Conservation (phyloP, 805 yeast species). For the Myxozyma vanderwaltii region DNA sequence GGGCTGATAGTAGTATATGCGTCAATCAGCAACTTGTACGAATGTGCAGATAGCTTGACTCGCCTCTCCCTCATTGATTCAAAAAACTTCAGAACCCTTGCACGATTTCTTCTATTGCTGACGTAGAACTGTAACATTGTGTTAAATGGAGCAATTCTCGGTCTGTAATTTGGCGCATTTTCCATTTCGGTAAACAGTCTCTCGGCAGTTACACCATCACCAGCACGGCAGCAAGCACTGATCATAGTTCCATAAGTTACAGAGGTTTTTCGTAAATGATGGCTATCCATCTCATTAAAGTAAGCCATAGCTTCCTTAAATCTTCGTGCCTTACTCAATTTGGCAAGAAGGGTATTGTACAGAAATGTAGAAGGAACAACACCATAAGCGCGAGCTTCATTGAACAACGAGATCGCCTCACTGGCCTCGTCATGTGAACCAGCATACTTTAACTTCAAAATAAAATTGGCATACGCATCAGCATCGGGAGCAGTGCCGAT, state of each 20-base stretch:
- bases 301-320: conserved; percentile 40
- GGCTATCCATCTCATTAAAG: conserved; percentile 41
- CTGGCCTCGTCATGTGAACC: conserved; percentile 41
- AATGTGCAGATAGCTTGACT: conserved; percentile 42
- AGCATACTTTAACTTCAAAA: conserved; percentile 37
- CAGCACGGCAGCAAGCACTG: conserved; percentile 45
- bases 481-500: conserved; percentile 43
- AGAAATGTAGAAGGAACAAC: conserved; percentile 42
- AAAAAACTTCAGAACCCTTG: conserved; percentile 41
- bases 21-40: conserved; percentile 48
- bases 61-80: conserved; percentile 36
- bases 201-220: conserved; percentile 41
- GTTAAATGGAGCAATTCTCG: conserved; percentile 46
- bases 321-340: conserved; percentile 45
- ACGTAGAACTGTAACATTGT: conserved; percentile 46
- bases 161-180: conserved; percentile 37
- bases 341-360: conserved; percentile 43
- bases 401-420: conserved; percentile 41
- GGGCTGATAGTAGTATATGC: conserved; percentile 42
- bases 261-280: conserved; percentile 36
- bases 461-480: conserved; percentile 42
- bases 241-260: conserved; percentile 47
- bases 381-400: conserved; percentile 39
- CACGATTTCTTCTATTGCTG: conserved; percentile 40
- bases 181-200: conserved; percentile 44